These are phyloP conservation scores for Sinapis alba DNA, from an alignment of 441 rosid genomes.

Conservation along the genomic window DNA sequence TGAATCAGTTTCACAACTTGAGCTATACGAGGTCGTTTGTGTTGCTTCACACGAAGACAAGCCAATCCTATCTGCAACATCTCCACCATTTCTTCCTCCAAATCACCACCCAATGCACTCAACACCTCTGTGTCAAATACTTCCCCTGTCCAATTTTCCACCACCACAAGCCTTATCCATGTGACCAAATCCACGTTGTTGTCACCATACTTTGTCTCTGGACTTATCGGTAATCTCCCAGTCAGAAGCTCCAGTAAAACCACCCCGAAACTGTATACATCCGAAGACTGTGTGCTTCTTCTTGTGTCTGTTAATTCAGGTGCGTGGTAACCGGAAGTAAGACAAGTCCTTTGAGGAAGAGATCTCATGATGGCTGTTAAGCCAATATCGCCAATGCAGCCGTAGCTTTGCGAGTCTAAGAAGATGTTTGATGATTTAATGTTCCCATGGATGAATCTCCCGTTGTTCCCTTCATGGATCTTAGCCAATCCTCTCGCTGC, in stretches of 20 bases:
- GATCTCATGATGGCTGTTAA: conserved; percentile 51
- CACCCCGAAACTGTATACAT: conserved; percentile 84
- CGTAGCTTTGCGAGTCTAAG: conserved; percentile 50
- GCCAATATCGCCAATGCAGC: conserved; percentile 75
- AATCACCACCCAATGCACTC: conserved; percentile 5
- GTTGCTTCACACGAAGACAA: conserved; percentile 39
- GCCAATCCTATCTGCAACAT: conserved; percentile 43
- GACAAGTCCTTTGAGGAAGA: conserved; percentile 62
- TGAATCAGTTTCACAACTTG: conserved; percentile 42
- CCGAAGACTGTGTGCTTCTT: conserved; percentile 68
- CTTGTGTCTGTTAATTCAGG: conserved; percentile 77
- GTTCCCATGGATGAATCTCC: conserved; percentile 80
- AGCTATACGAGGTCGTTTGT: conserved; percentile 35
- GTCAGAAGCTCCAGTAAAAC: conserved; percentile 81
- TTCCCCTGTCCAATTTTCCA: conserved; percentile 51
- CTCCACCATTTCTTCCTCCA: conserved; percentile 39
- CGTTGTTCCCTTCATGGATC: conserved; percentile 89
- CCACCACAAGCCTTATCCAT: conserved; percentile 81
- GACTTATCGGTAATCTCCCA: conserved; percentile 67
- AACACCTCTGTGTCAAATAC: conserved; percentile 36
- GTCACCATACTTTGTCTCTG: conserved; percentile 42
- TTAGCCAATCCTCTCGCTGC: conserved; percentile 87
- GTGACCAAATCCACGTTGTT: conserved; percentile 64
- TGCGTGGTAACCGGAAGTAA: conserved; percentile 65
- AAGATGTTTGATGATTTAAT: conserved; percentile 89